Evolutionary conservation across 805 yeast genomes (phyloP).

Genomic region (Millerago galiae): DNA sequence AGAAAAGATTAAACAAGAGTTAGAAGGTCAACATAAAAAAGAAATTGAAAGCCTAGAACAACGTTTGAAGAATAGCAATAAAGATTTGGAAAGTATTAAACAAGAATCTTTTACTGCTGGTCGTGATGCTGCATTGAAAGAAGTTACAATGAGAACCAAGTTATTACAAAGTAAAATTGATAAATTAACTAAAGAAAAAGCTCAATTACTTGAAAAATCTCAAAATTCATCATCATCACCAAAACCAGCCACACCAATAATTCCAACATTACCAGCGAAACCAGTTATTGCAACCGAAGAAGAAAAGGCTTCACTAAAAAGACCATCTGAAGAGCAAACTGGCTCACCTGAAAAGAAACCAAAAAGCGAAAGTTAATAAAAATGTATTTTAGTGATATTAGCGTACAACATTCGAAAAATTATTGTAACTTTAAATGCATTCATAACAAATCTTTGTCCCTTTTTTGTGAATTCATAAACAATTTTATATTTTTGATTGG

Average conservation of each 20-base stretch:
- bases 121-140: conserved; percentile 22
- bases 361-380: conserved; percentile 7
- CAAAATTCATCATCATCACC: neutral
- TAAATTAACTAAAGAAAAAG: conserved; percentile 30
- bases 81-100: conserved; percentile 20
- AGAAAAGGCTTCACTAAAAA: conserved; percentile 11
- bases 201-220: conserved; percentile 27
- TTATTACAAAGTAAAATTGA: conserved; percentile 37
- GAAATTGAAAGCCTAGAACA: conserved; percentile 23
- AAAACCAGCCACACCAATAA: neutral
- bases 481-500: no score
- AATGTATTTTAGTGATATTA: neutral
- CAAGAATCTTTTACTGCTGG: conserved; percentile 17
- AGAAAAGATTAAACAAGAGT: conserved; percentile 22
- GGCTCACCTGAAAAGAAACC: conserved; percentile 28
- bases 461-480: no score
- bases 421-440: no score
- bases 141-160: conserved; percentile 33
- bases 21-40: conserved; percentile 25
- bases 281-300: conserved; percentile 2
- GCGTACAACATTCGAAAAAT: no score
- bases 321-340: conserved; percentile 22
- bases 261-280: conserved; percentile 12
- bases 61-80: conserved; percentile 12
- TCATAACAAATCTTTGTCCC: no score